These are phyloP conservation scores for Neonectria faginata DNA, from an alignment of 2,329 filamentous ascomycete genomes.

Conservation along the genomic window DNA sequence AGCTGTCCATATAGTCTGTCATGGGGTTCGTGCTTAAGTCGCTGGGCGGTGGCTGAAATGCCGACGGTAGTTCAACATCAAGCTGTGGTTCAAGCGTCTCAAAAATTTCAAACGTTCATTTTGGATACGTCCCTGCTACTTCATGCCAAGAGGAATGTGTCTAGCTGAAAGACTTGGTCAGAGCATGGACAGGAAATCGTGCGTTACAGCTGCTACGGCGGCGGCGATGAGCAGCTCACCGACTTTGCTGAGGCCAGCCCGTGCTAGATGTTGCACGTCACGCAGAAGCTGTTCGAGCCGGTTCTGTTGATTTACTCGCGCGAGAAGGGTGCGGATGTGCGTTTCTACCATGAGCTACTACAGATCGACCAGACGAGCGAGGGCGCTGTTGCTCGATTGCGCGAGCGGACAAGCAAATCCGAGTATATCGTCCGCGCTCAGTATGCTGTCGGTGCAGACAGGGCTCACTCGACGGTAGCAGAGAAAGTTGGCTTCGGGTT, in stretches of 20 bases:
- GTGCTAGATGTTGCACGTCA: conserved; percentile 24
- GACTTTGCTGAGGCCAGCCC: conserved; percentile 33
- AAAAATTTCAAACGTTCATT: no score
- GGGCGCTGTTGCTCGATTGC: conserved; percentile 23
- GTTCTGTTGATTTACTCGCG: conserved; percentile 15
- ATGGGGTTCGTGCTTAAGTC: no score
- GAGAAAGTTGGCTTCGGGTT: conserved; percentile 27
- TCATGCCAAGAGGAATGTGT: no score
- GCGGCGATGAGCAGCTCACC: conserved; percentile 25
- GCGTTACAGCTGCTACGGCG: conserved; percentile 30
- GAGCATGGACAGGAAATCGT: conserved; percentile 15
- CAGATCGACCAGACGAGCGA: conserved; percentile 28
- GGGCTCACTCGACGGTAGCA: conserved; percentile 28
- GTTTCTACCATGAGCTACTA: conserved; percentile 31
- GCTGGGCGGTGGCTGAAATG: no score
- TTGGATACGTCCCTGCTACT: no score
- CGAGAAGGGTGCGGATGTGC: conserved; percentile 28
- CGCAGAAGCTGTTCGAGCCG: conserved; percentile 25
- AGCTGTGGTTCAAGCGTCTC: no score
- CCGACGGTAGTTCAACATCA: no score
- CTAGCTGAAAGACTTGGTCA: no score
- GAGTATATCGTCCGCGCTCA: conserved; percentile 28
- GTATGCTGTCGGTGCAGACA: conserved; percentile 30
- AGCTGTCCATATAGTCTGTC: no score
- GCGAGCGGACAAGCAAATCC: conserved; percentile 19